phyloP scores from a whole-genome alignment of 2,329 filamentous ascomycete species.

The Aspergillus sp. region DNA sequence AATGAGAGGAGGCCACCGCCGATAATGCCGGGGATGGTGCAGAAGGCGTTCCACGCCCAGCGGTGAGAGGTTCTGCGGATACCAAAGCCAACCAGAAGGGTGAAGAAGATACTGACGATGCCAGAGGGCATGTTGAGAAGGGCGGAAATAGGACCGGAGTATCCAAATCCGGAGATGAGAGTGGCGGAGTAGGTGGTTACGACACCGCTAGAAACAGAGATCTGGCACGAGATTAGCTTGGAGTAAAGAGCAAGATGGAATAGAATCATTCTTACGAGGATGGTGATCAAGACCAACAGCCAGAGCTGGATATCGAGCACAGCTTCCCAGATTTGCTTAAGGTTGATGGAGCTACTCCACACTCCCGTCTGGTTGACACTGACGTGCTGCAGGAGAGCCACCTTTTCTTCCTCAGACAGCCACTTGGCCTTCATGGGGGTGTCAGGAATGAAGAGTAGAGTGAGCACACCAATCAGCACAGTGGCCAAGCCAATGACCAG shows the following conservation, averaged over 20 bases:
- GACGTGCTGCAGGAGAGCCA: conserved; percentile 45
- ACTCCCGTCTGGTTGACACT: conserved; percentile 54
- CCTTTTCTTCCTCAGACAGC: conserved; percentile 39
- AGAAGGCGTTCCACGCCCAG: conserved; percentile 45
- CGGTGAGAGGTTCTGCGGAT: conserved; percentile 44
- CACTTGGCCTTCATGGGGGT: conserved; percentile 15
- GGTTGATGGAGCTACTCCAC: conserved; percentile 53
- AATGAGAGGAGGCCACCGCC: conserved; percentile 45
- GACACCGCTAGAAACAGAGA: conserved; percentile 42
- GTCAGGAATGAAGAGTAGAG: conserved; percentile 42
- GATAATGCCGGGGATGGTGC: conserved; percentile 51
- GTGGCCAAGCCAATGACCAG: conserved; percentile 49
- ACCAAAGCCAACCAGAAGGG: conserved; percentile 43
- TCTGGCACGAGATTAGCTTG: background rate
- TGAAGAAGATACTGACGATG: conserved; percentile 44
- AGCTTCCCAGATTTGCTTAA: conserved; percentile 50
- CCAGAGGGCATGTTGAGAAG: conserved; percentile 49
- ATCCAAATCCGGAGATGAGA: conserved; percentile 46
- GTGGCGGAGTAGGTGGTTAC: conserved; percentile 50
- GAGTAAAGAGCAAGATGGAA: background rate
- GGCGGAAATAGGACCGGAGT: conserved; percentile 45
- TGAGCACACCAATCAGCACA: conserved; percentile 40
- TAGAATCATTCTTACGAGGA: background rate
- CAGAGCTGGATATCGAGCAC: conserved; percentile 50
- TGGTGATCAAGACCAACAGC: conserved; percentile 39